Conservation (phyloP, 768 basidiomycete species). For the Podaxis pistillaris region DNA sequence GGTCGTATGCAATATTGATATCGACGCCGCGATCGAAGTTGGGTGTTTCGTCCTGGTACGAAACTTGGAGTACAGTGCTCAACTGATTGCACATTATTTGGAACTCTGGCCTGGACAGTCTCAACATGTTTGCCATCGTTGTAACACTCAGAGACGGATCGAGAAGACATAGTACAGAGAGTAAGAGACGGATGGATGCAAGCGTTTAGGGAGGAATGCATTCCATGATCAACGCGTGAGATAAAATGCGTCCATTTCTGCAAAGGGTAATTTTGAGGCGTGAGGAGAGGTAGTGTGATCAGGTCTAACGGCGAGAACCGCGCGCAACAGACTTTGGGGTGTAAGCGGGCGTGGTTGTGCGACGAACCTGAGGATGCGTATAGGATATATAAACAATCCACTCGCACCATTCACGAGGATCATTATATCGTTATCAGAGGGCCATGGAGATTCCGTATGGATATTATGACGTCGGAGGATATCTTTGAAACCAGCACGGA, state of each 20-base stretch:
- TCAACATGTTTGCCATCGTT: neutral
- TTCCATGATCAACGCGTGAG: neutral
- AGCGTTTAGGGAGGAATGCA: neutral
- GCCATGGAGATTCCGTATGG: neutral
- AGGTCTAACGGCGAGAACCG: neutral
- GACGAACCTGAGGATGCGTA: neutral
- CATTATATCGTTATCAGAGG: neutral
- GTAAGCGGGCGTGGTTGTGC: neutral
- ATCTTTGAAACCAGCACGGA: neutral
- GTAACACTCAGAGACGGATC: neutral
- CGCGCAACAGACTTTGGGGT: neutral
- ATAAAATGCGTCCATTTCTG: neutral
- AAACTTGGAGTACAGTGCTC: neutral
- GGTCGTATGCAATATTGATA: neutral
- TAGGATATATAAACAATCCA: neutral
- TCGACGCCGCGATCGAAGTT: neutral
- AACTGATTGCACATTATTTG: neutral
- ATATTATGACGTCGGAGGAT: neutral
- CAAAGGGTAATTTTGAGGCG: neutral
- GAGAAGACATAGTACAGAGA: neutral
- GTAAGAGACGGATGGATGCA: neutral
- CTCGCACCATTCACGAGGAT: neutral
- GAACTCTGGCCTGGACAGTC: neutral
- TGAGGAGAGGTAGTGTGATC: neutral
- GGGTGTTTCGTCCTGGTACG: neutral